A percentile compares a stretch with the other conserved stretches of the same genome.
Conservation (phyloP, 78 protist genomes). For the Paratrimastix pyriformis region DNA sequence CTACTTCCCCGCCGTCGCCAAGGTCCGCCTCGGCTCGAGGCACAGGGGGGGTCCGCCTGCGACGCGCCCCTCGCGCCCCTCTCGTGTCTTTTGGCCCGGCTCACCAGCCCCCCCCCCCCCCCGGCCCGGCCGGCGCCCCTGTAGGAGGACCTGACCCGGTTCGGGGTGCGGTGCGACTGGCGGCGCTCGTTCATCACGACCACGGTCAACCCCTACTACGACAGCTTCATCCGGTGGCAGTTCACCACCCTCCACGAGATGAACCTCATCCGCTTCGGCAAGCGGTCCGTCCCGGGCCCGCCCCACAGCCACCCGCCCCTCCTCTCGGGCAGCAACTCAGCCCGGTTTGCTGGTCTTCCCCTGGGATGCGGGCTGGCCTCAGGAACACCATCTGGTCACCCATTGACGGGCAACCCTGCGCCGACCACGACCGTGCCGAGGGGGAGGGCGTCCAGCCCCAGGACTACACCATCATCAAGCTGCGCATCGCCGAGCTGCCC, state of each 20-base stretch:
- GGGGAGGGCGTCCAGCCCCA: conserved; percentile 54
- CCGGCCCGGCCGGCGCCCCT: not conserved
- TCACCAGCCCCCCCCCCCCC: too few relatives aligned
- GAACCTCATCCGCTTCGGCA: conserved; percentile 62
- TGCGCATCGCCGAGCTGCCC: conserved; percentile 68
- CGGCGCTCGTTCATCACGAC: conserved; percentile 98
- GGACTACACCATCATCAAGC: conserved; percentile 88
- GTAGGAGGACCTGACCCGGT: conserved; percentile 58
- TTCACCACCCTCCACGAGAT: conserved; percentile 55
- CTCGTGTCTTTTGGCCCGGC: too few relatives aligned
- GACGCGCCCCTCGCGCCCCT: too few relatives aligned
- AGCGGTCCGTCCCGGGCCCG: conserved; percentile 40
- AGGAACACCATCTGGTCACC: conserved; percentile 77
- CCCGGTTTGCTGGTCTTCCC: too few relatives aligned
- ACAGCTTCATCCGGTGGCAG: conserved; percentile 98
- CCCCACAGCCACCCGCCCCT: not conserved
- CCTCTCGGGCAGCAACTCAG: too few relatives aligned
- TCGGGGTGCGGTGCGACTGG: conserved; percentile 91
- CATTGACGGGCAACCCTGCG: conserved; percentile 93
- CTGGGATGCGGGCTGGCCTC: too few relatives aligned
- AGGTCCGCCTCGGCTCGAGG: not conserved
- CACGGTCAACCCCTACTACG: conserved; percentile 94
- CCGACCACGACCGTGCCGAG: conserved; percentile 96
- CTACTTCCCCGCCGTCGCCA: conserved; percentile 94
- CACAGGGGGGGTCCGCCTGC: too few relatives aligned